Evolutionary conservation across 345 rosid species (phyloP), one percentile per base, ranked within the genome.

Genomic region (Sapria himalayana): DNA sequence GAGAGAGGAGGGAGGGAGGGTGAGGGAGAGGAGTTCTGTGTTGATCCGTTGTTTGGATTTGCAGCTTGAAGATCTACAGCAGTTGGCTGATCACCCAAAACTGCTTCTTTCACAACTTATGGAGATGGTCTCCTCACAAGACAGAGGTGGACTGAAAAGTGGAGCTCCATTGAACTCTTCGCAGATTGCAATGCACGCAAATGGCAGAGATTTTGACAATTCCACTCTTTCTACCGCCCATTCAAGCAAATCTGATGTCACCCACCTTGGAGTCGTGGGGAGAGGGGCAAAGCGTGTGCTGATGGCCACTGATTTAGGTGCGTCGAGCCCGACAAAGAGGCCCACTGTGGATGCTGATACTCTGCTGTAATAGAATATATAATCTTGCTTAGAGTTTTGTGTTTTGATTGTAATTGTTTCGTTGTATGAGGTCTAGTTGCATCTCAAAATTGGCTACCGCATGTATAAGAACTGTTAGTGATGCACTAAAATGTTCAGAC

Each of bases 31-130:
- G n/a, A n/a, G n/a, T n/a, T n/a, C n/a, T n/a, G n/a, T n/a, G n/a
- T n/a, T n/a, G n/a, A n/a, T n/a, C n/a, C n/a, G n/a, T n/a, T 53
- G 33, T 24, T 29, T 50, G 45, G 39, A 13, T 43, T 11, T 65
- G 65, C 71, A 89, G 98, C 93, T 79, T 54, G 95, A 82, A 57
- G 98, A 82, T 76, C 70, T 89, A 37, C 84, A 76, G 33, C 93
- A 72, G 55, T 58, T 61, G 39, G 71, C 52, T 19, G 36, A 59
- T 41, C 69, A 82, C 59, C 93, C 95, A 6, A 66, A 57, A 41
- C 74, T 78, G 5, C 46, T 78, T 33, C 78, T 89, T 25, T 55
- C 78, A 8, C 94, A 82, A 56, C 63, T 89, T 36, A 64, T 89
- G 35, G 93, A 76, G 39, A 65, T 76, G 40, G 70, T 56, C 6